Base-by-base conservation (phyloP, 2,329 filamentous ascomycete genomes). In the Clonostachys chloroleuca region DNA sequence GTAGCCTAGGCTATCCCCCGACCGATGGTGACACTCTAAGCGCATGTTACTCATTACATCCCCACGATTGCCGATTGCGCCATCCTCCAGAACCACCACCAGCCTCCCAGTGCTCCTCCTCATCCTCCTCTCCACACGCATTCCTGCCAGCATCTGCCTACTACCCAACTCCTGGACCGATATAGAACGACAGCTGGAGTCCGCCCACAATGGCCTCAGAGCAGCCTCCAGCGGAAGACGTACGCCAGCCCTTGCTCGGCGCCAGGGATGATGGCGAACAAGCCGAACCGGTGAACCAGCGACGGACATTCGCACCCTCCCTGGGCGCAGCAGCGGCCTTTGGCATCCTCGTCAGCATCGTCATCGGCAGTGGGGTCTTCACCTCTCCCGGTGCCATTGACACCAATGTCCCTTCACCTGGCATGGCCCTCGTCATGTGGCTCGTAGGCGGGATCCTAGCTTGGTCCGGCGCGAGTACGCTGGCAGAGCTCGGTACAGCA, bases 361-460 rank as follows among this genome's bases (percentile, higher is more conserved):
- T 84, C 46, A 83, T 85, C 43, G 82, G 82, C 8, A 81, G 77
- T 45, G 81, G 82, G 34, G 77, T 86, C 16, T 86, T 86, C 54
- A 83, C 82, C 0, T 84, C 81, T 2, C 81, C 81, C 0, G 79
- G 80, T 0, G 73, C 80, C 12, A 81, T 86, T 49, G 80, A 84
- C 55, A 75, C 75, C 14, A 83, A 84, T 52, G 80, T 84, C 4
- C 79, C 80, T 0, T 84, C 81, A 0, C 81, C 81, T 0, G 81
- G 78, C 9, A 66, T 69, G 2, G 78, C 80, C 3, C 55, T 86
- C 35, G 54, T 80, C 3, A 73, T 84, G 8, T 86, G 82, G 82
- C 67, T 82, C 1, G 64, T 84, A 12, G 81, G 79, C 16, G 81
- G 83, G 2, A 58, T 83, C 1, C 65, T 86, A 18, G 81, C 81